These are phyloP conservation scores for Blastobotrys indianensis DNA, from an alignment of 1,139 yeast species.

Conservation along the genomic window DNA sequence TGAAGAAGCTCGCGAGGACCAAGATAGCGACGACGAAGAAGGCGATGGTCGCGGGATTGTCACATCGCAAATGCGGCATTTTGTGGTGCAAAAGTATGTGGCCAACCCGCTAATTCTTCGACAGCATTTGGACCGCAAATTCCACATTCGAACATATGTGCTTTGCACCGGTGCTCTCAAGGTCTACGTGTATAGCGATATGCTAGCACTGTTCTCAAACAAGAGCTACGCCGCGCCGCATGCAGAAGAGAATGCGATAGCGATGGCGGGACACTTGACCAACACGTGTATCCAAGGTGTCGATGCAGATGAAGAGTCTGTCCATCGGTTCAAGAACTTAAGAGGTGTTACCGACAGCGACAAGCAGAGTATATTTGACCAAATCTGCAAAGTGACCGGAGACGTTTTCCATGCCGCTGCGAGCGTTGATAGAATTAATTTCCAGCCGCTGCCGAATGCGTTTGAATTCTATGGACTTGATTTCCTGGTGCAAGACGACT, in stretches of 20 bases:
- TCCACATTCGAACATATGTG: conserved; percentile 86
- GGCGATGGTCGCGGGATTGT: conserved; percentile 52
- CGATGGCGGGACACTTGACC: conserved; percentile 72
- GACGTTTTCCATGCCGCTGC: conserved; percentile 83
- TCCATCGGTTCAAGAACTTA: conserved; percentile 62
- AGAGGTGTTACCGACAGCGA: conserved; percentile 39
- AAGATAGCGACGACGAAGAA: conserved; percentile 26
- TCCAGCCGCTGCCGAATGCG: conserved; percentile 80
- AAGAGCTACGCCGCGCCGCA: conserved; percentile 42
- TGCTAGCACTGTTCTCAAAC: conserved; percentile 76
- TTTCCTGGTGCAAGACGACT: conserved; percentile 59
- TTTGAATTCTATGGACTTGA: conserved; percentile 87
- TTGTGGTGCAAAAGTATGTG: conserved; percentile 78
- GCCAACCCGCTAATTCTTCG: conserved; percentile 58
- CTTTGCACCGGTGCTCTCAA: conserved; percentile 64
- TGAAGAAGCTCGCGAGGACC: conserved; percentile 54
- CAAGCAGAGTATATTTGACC: conserved; percentile 43
- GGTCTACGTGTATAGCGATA: conserved; percentile 72
- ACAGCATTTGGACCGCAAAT: conserved; percentile 62
- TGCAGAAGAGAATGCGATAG: conserved; percentile 27
- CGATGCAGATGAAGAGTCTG: conserved; percentile 42
- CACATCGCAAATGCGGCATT: conserved; percentile 83
- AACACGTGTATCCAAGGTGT: conserved; percentile 82
- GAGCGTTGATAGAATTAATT: conserved; percentile 73
- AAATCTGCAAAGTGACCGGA: conserved; percentile 54